phyloP scores from a whole-genome alignment of 345 rosid genomes.

The Durio zibethinus region DNA sequence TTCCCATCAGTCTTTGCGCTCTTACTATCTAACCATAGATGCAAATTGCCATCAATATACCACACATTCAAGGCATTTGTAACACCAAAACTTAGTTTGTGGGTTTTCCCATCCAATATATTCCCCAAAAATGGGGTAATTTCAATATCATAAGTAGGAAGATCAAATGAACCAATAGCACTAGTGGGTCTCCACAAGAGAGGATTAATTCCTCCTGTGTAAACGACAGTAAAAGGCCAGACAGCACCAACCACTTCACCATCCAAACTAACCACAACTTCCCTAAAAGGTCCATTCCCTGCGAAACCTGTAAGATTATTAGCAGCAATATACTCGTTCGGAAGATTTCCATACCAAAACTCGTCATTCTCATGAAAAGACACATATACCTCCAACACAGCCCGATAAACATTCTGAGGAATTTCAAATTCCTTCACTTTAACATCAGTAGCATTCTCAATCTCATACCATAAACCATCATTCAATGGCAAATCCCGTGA shows the following conservation, averaged over 20 bases:
- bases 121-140: conserved; percentile 65
- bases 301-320: conserved; percentile 43
- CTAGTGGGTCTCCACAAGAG: conserved; percentile 82
- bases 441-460: conserved; percentile 43
- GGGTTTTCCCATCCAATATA: conserved; percentile 63
- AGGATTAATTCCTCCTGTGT: conserved; percentile 82
- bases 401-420: conserved; percentile 78
- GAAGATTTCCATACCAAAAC: conserved; percentile 74
- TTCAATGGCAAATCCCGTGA: conserved; percentile 58
- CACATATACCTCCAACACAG: conserved; percentile 83
- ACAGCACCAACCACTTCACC: conserved; percentile 62
- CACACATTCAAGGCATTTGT: conserved; percentile 81
- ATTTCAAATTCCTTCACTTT: conserved; percentile 49
- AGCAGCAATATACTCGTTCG: conserved; percentile 60
- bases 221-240: conserved; percentile 91
- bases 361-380: conserved; percentile 93
- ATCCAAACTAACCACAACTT: conserved; percentile 72
- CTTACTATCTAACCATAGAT: conserved; percentile 67
- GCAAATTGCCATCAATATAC: conserved; percentile 84
- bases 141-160: conserved; percentile 82
- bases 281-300: conserved; percentile 94
- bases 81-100: conserved; percentile 59
- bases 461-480: conserved; percentile 88
- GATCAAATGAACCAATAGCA: conserved; percentile 73
- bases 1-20: conserved; percentile 48